Conservation (phyloP, 805 yeast genomes). For the Brettanomyces nanus region DNA sequence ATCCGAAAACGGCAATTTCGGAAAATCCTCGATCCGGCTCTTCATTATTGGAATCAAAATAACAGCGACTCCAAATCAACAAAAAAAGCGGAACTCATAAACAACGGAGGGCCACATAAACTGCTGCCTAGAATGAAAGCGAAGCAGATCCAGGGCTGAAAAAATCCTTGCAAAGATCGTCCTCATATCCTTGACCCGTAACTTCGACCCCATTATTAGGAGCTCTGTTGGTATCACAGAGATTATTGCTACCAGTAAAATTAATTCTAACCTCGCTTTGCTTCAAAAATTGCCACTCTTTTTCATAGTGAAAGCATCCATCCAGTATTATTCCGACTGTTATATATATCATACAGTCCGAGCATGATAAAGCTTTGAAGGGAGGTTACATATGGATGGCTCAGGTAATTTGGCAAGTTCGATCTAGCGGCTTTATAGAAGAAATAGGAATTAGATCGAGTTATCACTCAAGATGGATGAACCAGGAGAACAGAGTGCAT, state of each 20-base stretch:
- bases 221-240: no score
- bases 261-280: not conserved
- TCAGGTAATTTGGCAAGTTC: slow-evolving; percentile 31
- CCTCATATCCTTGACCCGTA: no score
- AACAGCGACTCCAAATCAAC: slow-evolving; percentile 43
- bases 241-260: not conserved
- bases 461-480: slow-evolving; percentile 40
- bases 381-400: slow-evolving; percentile 42
- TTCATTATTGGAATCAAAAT: no score
- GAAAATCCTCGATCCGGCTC: no score
- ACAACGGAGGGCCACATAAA: slow-evolving; percentile 46
- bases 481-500: slow-evolving; percentile 54
- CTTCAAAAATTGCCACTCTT: no score
- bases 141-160: no score
- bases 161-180: no score
- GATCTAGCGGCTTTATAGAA: slow-evolving; percentile 42
- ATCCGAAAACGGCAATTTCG: no score
- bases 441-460: slow-evolving; percentile 31
- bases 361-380: slow-evolving; percentile 51
- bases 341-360: slow-evolving; percentile 55
- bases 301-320: slow-evolving; percentile 43
- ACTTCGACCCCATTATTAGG: not conserved
- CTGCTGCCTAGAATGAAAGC: slow-evolving; percentile 21
- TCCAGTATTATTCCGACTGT: slow-evolving; percentile 48
- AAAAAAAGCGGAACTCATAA: slow-evolving; percentile 40